Evolutionary conservation across 768 basidiomycete genomes (phyloP).

Genomic region (Mycena latifolia): DNA sequence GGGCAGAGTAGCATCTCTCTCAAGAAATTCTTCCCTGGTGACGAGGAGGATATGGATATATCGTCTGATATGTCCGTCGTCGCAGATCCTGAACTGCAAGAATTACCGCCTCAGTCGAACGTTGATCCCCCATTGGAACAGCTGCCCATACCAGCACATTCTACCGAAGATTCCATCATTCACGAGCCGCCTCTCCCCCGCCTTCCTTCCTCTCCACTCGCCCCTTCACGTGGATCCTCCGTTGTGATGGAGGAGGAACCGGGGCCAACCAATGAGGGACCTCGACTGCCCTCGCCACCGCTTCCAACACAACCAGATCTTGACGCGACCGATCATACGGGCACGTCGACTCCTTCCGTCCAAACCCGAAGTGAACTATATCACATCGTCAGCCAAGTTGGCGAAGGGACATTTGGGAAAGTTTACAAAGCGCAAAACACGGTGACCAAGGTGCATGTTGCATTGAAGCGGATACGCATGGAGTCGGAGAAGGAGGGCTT

Average conservation of each 20-base stretch:
- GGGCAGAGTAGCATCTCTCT: conserved; percentile 67
- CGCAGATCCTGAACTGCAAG: conserved; percentile 31
- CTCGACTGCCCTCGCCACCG: conserved; percentile 9
- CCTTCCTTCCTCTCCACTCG: conserved; percentile 21
- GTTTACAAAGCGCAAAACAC: conserved; percentile 94
- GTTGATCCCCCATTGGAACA: conserved; percentile 7
- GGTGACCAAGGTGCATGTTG: conserved; percentile 81
- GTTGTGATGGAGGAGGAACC: conserved; percentile 36
- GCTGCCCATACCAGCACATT: background rate
- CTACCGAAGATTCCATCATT: background rate
- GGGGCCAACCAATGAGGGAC: background rate
- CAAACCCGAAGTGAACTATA: conserved; percentile 71
- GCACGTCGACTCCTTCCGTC: conserved; percentile 28
- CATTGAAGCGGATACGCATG: conserved; percentile 97
- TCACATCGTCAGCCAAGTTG: conserved; percentile 91
- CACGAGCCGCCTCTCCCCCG: conserved; percentile 23
- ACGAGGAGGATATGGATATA: conserved; percentile 76
- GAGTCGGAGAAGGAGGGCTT: conserved; percentile 98
- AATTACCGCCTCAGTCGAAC: conserved; percentile 13
- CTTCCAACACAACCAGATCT: conserved; percentile 17
- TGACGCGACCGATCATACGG: conserved; percentile 25
- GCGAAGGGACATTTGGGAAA: conserved; percentile 98
- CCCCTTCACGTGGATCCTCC: conserved; percentile 30
- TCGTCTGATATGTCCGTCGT: conserved; percentile 39
- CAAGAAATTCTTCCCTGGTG: conserved; percentile 86